A percentile compares a stretch with the other conserved stretches of the same genome.
Evolutionary conservation across 805 yeast species (phyloP).

Genomic region (Myxozyma nipponensis): DNA sequence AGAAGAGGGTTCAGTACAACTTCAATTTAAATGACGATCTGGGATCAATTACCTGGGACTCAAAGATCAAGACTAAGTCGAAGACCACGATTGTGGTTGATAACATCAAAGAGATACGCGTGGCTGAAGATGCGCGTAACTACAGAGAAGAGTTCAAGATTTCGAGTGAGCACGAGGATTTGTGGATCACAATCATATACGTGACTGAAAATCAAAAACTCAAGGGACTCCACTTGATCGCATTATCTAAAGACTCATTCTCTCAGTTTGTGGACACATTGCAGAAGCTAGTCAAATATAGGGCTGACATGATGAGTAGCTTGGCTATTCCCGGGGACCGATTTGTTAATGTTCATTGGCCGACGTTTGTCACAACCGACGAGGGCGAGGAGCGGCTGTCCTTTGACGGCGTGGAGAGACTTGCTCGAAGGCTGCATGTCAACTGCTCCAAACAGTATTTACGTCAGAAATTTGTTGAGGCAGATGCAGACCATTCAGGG

Average conservation of each 20-base stretch:
- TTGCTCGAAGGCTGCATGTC: conserved; percentile 67
- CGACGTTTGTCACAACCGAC: conserved; percentile 39
- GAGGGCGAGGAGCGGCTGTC: conserved; percentile 36
- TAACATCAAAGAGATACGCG: conserved; percentile 57
- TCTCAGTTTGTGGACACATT: conserved; percentile 55
- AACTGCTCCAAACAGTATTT: conserved; percentile 58
- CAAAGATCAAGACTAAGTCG: conserved; percentile 36
- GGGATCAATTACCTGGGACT: conserved; percentile 58
- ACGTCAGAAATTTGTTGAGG: conserved; percentile 48
- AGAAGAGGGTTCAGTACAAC: conserved; percentile 57
- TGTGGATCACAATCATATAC: conserved; percentile 83
- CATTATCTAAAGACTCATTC: conserved; percentile 50
- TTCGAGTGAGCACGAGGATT: conserved; percentile 55
- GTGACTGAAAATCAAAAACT: conserved; percentile 56
- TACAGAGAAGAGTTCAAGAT: conserved; percentile 82
- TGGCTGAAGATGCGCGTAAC: conserved; percentile 70
- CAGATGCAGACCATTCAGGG: conserved; percentile 49
- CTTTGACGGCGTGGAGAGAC: conserved; percentile 63
- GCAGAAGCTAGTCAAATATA: conserved; percentile 50
- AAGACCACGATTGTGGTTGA: conserved; percentile 46
- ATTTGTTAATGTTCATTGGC: conserved; percentile 66
- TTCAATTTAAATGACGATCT: conserved; percentile 54
- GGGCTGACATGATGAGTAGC: conserved; percentile 60
- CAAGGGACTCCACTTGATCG: conserved; percentile 76
- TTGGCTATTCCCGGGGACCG: conserved; percentile 59